Percentiles rank a stretch among this genome's conserved stretches.
Conservation (phyloP, 306 rosid species). For the Begonia fuchsioides region DNA sequence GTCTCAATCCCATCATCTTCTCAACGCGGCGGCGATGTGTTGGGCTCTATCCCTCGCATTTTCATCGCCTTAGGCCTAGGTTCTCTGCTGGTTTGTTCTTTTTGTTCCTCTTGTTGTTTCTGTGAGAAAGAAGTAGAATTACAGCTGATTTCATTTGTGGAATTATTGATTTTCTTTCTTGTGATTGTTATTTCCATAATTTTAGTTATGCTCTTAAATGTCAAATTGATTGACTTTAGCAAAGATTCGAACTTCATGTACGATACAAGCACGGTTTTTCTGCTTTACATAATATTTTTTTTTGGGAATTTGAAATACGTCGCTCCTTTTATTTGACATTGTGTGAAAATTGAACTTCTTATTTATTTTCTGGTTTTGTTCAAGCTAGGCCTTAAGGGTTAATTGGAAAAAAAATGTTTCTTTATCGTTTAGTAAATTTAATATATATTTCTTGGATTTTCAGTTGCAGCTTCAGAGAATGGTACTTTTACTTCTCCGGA, state of each 20-base stretch:
- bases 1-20: conserved; percentile 24
- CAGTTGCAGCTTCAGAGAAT: conserved; percentile 68
- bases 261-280: neutral
- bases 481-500: conserved; percentile 66
- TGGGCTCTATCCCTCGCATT: conserved; percentile 10
- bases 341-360: neutral
- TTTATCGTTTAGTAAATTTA: neutral
- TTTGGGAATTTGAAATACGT: no score
- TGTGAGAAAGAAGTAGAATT: neutral
- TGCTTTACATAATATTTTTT: neutral
- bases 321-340: neutral
- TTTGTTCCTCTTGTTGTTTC: conserved; percentile 2
- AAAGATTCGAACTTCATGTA: neutral
- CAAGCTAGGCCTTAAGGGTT: neutral
- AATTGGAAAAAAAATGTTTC: neutral
- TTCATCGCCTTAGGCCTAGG: conserved; percentile 9
- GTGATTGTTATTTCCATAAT: neutral
- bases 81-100: conserved; percentile 11
- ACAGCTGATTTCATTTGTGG: neutral
- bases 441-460: conserved; percentile 8
- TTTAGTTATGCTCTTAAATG: neutral
- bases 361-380: neutral
- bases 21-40: conserved; percentile 18
- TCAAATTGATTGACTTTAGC: neutral
- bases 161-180: neutral